phyloP scores from a whole-genome alignment of 495 filamentous ascomycete species.

The Podospora comata region DNA sequence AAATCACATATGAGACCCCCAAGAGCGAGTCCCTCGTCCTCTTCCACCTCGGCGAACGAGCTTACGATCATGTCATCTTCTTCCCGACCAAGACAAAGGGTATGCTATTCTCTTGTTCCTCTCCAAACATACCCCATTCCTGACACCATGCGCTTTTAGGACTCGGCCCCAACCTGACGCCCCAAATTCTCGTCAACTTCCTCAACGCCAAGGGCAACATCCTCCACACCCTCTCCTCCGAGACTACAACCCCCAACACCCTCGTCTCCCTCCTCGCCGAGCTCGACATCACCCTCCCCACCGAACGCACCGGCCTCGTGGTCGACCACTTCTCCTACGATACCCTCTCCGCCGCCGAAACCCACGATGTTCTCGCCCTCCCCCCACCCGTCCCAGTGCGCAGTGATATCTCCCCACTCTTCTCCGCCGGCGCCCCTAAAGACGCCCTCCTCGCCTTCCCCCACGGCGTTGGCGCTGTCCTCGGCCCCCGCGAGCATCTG shows the following conservation, averaged over 20 bases:
- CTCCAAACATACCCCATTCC: background rate
- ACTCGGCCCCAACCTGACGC: slow-evolving; percentile 81
- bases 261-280: slow-evolving; percentile 84
- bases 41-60: slow-evolving; percentile 81
- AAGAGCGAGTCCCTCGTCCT: slow-evolving; percentile 79
- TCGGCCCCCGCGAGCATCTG: slow-evolving; percentile 73
- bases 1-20: slow-evolving; percentile 75
- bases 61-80: slow-evolving; percentile 86
- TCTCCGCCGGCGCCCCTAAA: slow-evolving; percentile 56
- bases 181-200: slow-evolving; percentile 85
- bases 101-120: slow-evolving; percentile 31
- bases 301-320: slow-evolving; percentile 73
- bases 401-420: slow-evolving; percentile 73
- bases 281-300: slow-evolving; percentile 84
- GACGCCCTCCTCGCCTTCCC: slow-evolving; percentile 69
- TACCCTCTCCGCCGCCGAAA: slow-evolving; percentile 65
- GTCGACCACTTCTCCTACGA: slow-evolving; percentile 98
- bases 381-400: slow-evolving; percentile 59
- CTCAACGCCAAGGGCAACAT: slow-evolving; percentile 89
- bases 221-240: slow-evolving; percentile 78
- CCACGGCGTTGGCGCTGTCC: slow-evolving; percentile 69
- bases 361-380: slow-evolving; percentile 84
- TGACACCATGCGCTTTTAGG: slow-evolving; percentile 52
- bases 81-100: slow-evolving; percentile 87
- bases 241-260: slow-evolving; percentile 66